phyloP scores from a whole-genome alignment of 192 early-diverging fungal genomes.

The Spizellomyces punctatus region DNA sequence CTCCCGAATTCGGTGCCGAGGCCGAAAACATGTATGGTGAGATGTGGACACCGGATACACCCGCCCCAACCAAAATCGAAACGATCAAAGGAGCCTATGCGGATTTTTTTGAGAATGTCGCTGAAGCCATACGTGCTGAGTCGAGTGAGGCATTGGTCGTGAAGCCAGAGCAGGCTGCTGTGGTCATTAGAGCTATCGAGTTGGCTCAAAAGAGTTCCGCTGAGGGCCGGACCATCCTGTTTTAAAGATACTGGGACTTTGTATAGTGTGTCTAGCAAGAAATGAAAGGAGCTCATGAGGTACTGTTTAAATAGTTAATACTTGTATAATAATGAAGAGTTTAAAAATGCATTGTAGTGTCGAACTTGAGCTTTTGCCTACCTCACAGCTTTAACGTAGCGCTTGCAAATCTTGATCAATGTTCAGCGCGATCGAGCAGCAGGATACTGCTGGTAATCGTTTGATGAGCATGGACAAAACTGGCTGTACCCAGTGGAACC shows the following conservation, averaged over 20 bases:
- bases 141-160: conserved; percentile 49
- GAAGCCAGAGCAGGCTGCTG: conserved; percentile 65
- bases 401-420: too few species aligned
- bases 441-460: too few species aligned
- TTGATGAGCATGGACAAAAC: too few species aligned
- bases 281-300: too few species aligned
- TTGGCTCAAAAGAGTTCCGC: conserved; percentile 65
- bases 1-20: conserved; percentile 62
- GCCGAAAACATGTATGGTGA: conserved; percentile 48
- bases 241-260: neutral
- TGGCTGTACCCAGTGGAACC: too few species aligned
- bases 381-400: too few species aligned
- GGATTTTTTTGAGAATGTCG: conserved; percentile 68
- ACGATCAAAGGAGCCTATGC: conserved; percentile 55
- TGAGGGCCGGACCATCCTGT: conserved; percentile 42
- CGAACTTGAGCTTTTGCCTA: too few species aligned
- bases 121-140: conserved; percentile 53
- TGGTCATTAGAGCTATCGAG: conserved; percentile 71
- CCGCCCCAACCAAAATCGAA: conserved; percentile 47
- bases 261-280: too few species aligned
- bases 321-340: too few species aligned
- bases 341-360: too few species aligned
- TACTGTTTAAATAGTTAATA: too few species aligned
- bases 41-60: neutral
- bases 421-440: too few species aligned